These are phyloP conservation scores for Ogataea ganodermae DNA, from an alignment of 805 yeast genomes.

Conservation along the genomic window DNA sequence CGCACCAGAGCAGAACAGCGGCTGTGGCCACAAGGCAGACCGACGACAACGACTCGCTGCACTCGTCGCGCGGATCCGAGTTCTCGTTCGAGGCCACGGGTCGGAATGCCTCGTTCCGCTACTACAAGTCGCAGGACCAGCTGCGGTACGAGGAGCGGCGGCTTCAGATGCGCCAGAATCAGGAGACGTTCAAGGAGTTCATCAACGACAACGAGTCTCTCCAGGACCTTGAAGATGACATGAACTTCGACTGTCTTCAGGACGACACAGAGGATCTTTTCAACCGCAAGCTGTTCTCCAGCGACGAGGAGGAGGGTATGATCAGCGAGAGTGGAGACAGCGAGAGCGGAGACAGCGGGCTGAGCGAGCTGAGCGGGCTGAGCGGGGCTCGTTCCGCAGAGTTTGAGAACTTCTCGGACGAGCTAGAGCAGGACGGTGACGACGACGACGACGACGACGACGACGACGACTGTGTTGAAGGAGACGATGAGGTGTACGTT, in stretches of 20 bases:
- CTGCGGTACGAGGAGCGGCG: slow-evolving; percentile 28
- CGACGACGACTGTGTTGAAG: no score
- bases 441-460: slow-evolving; percentile 5
- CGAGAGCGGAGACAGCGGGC: slow-evolving; percentile 13
- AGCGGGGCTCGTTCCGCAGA: slow-evolving; percentile 9
- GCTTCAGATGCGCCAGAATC: slow-evolving; percentile 16
- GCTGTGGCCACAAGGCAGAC: background rate
- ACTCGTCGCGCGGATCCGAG: slow-evolving; percentile 30
- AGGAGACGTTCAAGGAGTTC: slow-evolving; percentile 24
- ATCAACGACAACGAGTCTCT: slow-evolving; percentile 31
- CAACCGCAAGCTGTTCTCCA: slow-evolving; percentile 39
- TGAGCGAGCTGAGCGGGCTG: slow-evolving; percentile 1
- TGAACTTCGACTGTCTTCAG: slow-evolving; percentile 36
- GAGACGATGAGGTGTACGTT: slow-evolving; percentile 5
- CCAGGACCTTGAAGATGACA: slow-evolving; percentile 34
- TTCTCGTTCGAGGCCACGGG: slow-evolving; percentile 40
- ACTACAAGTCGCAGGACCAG: slow-evolving; percentile 38
- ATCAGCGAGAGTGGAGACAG: slow-evolving; percentile 7
- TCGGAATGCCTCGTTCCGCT: slow-evolving; percentile 39
- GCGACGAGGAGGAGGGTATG: slow-evolving; percentile 37
- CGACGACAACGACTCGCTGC: slow-evolving; percentile 10
- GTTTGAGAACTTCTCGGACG: slow-evolving; percentile 18
- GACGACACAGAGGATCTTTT: slow-evolving; percentile 43
- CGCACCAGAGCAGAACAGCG: background rate
- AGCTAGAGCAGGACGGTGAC: slow-evolving; percentile 13